These are phyloP conservation scores for Hygrophorus russula DNA, from an alignment of 768 basidiomycete genomes.

Conservation along the genomic window DNA sequence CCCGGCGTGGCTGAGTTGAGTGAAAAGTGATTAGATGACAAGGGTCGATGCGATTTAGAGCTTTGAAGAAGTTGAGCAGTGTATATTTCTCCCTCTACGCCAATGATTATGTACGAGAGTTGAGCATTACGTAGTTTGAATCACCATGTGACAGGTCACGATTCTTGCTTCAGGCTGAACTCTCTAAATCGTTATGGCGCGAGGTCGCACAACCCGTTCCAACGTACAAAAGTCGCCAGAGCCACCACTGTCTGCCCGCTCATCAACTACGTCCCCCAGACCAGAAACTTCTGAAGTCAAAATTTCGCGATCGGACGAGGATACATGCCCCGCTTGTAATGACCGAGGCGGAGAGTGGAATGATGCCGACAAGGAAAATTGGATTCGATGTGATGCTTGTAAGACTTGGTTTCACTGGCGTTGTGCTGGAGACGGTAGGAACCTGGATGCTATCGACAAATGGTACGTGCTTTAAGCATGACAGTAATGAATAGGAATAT, in stretches of 20 bases:
- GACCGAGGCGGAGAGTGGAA: constrained; percentile 19
- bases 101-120: too few species aligned
- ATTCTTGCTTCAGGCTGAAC: too few species aligned
- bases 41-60: neutral
- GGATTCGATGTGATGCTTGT: constrained; percentile 78
- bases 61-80: too few species aligned
- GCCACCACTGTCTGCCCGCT: constrained; percentile 15
- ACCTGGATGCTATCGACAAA: constrained; percentile 63
- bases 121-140: too few species aligned
- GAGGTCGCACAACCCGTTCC: constrained; percentile 29
- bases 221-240: constrained; percentile 25
- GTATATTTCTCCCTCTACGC: too few species aligned
- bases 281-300: constrained; percentile 17
- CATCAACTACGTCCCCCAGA: constrained; percentile 19
- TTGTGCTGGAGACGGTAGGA: constrained; percentile 58
- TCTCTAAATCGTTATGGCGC: constrained; percentile 8
- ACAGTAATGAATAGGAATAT: constrained; percentile 2
- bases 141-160: too few species aligned
- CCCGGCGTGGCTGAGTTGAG: constrained; percentile 90
- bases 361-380: constrained; percentile 52
- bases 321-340: constrained; percentile 42
- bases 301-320: constrained; percentile 12
- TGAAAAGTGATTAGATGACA: constrained; percentile 42
- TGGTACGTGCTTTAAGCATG: constrained; percentile 36
- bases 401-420: constrained; percentile 80